Base-by-base conservation (phyloP, 345 rosid species). In the Cardiospermum halicacabum region DNA sequence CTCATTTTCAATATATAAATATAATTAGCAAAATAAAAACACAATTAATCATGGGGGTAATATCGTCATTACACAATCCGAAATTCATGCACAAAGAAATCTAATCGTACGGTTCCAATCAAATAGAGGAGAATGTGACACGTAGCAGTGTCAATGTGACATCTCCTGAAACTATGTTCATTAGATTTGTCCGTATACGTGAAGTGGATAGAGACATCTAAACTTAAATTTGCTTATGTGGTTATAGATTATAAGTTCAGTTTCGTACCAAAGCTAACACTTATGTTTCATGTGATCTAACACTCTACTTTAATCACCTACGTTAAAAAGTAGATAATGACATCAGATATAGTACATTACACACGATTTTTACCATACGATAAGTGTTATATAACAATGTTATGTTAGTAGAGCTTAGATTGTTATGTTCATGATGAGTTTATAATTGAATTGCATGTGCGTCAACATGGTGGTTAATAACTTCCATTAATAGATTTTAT, bases 281-380 rank as follows among this genome's bases (percentile, higher is more conserved):
- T 49, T 24, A 7, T 6, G 11, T 63, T 49, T 47, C 67, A 63
- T 63, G 57, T 49, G 67, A 32, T 19, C 56, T 19, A 50, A 22
- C 66, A 21, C 67, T 63, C 50, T 63, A 63, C 21, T 32, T 63
- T 43, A 32, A n/a, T 50, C 15, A 22, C 31, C 21, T n/a, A 50
- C 13, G 67, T 40, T 28, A 39, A 5, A 47, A 34, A 24, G 34
- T 25, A 25, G 64, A 59, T 39, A 59, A 25, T 25, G 64, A 59
- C 64, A 24, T 40, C n/a, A n/a, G n/a, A n/a, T n/a, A n/a, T n/a
- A n/a, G n/a, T n/a, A n/a, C n/a, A n/a, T n/a, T n/a, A n/a, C n/a
- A n/a, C n/a, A n/a, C n/a, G n/a, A n/a, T n/a, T n/a, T n/a, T n/a
- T n/a, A n/a, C n/a, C n/a, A n/a, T n/a, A n/a, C n/a, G n/a, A n/a